Evolutionary conservation across 2,329 filamentous ascomycete genomes (phyloP).

Genomic region (Amauroascus verrucosus): DNA sequence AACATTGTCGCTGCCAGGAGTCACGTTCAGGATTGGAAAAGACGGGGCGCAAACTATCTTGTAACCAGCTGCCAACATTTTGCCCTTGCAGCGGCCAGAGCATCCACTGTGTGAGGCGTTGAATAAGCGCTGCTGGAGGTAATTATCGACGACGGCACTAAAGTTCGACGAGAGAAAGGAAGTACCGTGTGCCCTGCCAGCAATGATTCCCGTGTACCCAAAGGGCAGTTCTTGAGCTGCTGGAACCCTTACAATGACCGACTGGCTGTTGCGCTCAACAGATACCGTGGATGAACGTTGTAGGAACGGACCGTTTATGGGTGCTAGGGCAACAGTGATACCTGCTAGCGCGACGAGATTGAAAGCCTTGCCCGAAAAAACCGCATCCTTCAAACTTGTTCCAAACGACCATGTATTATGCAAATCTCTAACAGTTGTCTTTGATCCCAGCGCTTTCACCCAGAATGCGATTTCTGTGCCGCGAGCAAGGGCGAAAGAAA

Average conservation of each 20-base stretch:
- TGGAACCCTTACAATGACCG: neutral
- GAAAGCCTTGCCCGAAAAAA: neutral
- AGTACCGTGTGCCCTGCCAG: neutral
- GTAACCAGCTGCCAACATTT: neutral
- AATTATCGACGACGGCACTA: neutral
- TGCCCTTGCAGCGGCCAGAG: neutral
- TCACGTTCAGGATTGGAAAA: neutral
- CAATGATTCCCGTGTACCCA: neutral
- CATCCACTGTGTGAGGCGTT: neutral
- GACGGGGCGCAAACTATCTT: neutral
- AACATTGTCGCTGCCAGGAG: neutral
- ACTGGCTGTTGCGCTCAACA: neutral
- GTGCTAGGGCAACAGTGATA: neutral
- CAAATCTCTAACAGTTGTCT: neutral
- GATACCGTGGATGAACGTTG: neutral
- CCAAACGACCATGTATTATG: slow-evolving; percentile 2
- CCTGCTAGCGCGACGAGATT: neutral
- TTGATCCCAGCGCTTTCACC: neutral
- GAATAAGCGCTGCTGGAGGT: neutral
- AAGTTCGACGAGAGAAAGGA: neutral
- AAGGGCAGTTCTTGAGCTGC: neutral
- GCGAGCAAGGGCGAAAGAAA: neutral
- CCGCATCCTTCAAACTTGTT: neutral
- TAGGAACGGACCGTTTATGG: slow-evolving; percentile 3
- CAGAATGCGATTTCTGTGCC: neutral